Conservation (phyloP, 306 rosid species). For the Acacia crassicarpa region DNA sequence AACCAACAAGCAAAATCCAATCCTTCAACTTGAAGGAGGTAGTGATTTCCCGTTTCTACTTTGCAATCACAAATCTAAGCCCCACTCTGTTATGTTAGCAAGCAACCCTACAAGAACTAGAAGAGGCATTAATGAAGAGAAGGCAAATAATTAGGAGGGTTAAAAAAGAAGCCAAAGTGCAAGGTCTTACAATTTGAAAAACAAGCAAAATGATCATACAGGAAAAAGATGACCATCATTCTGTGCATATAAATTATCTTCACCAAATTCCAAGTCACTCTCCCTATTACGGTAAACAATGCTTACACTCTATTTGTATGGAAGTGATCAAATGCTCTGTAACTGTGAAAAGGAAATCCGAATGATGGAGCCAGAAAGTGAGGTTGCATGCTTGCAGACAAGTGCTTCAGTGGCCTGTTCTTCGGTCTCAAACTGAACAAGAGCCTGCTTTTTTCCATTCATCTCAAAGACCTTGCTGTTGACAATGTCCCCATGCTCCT, state of each 20-base stretch:
- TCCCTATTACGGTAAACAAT: slow-evolving; percentile 42
- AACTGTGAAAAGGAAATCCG: slow-evolving; percentile 96
- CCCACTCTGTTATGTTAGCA: slow-evolving; percentile 37
- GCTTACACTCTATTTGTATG: slow-evolving; percentile 35
- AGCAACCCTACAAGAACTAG: slow-evolving; percentile 45
- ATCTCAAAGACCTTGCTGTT: slow-evolving; percentile 88
- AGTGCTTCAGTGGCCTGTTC: slow-evolving; percentile 97
- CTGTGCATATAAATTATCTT: slow-evolving; percentile 46
- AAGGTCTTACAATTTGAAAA: slow-evolving; percentile 43
- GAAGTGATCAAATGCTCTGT: slow-evolving; percentile 54
- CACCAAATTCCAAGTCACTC: slow-evolving; percentile 47
- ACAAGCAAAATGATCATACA: slow-evolving; percentile 61
- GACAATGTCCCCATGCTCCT: slow-evolving; percentile 76
- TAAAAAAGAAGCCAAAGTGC: slow-evolving; percentile 22
- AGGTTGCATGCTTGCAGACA: slow-evolving; percentile 92
- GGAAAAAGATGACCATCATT: slow-evolving; percentile 48
- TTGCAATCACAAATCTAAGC: slow-evolving; percentile 39
- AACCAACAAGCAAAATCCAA: slow-evolving; percentile 23
- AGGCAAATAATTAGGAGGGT: slow-evolving; percentile 34
- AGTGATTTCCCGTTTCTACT: slow-evolving; percentile 30
- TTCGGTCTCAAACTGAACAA: slow-evolving; percentile 83
- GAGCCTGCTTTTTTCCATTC: slow-evolving; percentile 95
- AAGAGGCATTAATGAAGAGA: slow-evolving; percentile 44
- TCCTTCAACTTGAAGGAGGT: slow-evolving; percentile 36
- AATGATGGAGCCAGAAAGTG: slow-evolving; percentile 70